Conservation (phyloP, 176 grass and related monocot species). For the Oryza longistaminata region DNA sequence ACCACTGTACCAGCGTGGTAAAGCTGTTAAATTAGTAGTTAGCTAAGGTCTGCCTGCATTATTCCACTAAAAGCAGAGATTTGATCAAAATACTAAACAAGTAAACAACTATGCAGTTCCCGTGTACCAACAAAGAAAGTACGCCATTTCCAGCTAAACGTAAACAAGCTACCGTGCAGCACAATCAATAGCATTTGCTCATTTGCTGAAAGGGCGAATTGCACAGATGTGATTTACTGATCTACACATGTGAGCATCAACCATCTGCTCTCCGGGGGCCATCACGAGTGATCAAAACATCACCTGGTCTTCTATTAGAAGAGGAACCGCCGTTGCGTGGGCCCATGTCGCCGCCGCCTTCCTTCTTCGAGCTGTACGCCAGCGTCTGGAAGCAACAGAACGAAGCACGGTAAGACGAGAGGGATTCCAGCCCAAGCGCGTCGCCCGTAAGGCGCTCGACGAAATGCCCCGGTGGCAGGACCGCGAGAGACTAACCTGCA, state of each 20-base stretch:
- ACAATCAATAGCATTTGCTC: background rate
- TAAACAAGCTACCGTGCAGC: constrained; percentile 1
- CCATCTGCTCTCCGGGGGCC: background rate
- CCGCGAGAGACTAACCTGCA: constrained; percentile 44
- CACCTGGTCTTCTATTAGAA: constrained; percentile 45
- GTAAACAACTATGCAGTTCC: background rate
- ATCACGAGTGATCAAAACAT: constrained; percentile 3
- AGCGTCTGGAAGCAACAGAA: constrained; percentile 27
- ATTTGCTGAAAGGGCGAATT: background rate
- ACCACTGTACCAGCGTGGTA: background rate
- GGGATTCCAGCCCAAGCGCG: background rate
- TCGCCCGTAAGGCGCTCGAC: constrained; percentile 49
- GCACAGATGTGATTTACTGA: background rate
- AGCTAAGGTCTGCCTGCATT: background rate
- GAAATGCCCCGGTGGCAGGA: constrained; percentile 24
- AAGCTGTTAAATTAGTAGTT: constrained; percentile 5
- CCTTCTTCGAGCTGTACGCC: constrained; percentile 39
- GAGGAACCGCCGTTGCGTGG: constrained; percentile 12
- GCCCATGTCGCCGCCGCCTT: background rate
- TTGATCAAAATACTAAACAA: background rate
- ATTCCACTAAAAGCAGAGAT: background rate
- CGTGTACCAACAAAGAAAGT: background rate
- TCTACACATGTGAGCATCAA: background rate
- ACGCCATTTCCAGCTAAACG: background rate
- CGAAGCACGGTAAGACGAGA: background rate